Conservation (phyloP, 257 asterid species). For the Misopates orontium region DNA sequence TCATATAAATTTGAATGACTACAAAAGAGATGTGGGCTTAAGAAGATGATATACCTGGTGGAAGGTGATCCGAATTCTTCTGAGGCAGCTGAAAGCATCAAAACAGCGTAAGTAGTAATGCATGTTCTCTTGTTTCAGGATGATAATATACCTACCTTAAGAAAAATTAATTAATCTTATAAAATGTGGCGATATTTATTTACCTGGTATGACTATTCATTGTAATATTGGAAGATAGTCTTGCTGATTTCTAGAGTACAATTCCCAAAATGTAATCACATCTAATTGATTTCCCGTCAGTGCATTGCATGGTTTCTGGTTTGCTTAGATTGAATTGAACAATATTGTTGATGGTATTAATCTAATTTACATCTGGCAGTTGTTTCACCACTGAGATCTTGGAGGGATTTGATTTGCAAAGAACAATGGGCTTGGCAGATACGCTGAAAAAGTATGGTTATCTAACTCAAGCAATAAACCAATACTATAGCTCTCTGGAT, state of each 20-base stretch:
- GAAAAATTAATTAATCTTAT: neutral
- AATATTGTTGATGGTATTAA: conserved; percentile 21
- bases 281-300: neutral
- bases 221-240: conserved; percentile 9
- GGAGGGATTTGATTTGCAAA: conserved; percentile 97
- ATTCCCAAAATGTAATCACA: conserved; percentile 15
- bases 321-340: conserved; percentile 17
- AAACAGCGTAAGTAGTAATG: conserved; percentile 78
- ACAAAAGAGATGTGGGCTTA: conserved; percentile 85
- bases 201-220: conserved; percentile 3
- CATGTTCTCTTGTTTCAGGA: conserved; percentile 24
- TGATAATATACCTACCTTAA: conserved; percentile 15
- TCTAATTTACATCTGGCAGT: conserved; percentile 46
- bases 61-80: conserved; percentile 96
- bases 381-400: conserved; percentile 97
- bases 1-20: conserved; percentile 23
- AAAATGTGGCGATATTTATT: neutral
- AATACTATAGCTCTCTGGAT: conserved; percentile 66
- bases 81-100: conserved; percentile 91
- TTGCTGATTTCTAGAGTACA: conserved; percentile 9
- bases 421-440: conserved; percentile 85
- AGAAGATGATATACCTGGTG: conserved; percentile 91
- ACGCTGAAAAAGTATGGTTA: conserved; percentile 83
- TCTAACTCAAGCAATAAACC: conserved; percentile 78
- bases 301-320: conserved; percentile 1